Percentiles rank a stretch among this genome's conserved stretches.
Evolutionary conservation across 192 early-diverging fungal genomes (phyloP).

Genomic region (Phycomyces nitens): DNA sequence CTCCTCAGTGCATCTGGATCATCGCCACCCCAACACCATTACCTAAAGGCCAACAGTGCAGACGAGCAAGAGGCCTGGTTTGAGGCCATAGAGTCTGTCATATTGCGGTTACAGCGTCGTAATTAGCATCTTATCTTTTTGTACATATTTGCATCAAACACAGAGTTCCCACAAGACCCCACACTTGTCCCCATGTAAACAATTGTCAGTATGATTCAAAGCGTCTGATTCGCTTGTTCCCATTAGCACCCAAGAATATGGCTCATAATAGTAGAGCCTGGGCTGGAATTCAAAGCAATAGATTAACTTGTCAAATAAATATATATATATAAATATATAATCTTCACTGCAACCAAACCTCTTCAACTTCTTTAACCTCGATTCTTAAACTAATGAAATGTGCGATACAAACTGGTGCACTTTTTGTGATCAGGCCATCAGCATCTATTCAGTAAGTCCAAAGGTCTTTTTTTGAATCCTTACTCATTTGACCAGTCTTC

Average conservation of each 20-base stretch:
- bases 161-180: neutral
- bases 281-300: too few species aligned
- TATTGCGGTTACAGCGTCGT: neutral
- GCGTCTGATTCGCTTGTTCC: neutral
- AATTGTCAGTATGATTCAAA: neutral
- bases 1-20: neutral
- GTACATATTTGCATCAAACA: neutral
- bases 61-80: slow-evolving; percentile 12
- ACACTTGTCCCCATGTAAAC: neutral
- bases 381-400: slow-evolving; percentile 8
- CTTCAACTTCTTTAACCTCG: too few species aligned
- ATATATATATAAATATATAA: too few species aligned
- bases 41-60: slow-evolving; percentile 10
- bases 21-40: neutral
- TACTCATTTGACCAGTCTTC: slow-evolving; percentile 1
- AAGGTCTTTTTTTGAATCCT: neutral
- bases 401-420: slow-evolving; percentile 32
- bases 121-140: neutral
- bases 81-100: slow-evolving; percentile 3
- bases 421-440: slow-evolving; percentile 23
- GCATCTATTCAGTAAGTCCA: slow-evolving; percentile 19
- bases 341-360: too few species aligned
- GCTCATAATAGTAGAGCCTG: too few species aligned
- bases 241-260: too few species aligned
- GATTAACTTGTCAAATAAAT: too few species aligned